Evolutionary conservation across 768 basidiomycete species (phyloP).

Genomic region (Pisolithus sp.): DNA sequence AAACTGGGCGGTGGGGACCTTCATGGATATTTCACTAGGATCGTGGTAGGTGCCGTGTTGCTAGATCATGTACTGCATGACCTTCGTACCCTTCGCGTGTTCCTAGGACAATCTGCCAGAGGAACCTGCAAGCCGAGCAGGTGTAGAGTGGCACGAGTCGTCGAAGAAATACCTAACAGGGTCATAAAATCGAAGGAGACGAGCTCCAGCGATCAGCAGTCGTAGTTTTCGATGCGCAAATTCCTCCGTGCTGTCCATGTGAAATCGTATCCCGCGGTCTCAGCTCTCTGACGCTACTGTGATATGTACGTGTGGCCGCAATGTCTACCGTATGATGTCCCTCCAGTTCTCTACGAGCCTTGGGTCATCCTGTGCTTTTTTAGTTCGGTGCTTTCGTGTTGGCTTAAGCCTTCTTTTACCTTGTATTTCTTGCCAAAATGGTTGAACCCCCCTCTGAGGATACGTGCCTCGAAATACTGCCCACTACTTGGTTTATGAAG

Average conservation of each 20-base stretch:
- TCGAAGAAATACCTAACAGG: conserved; percentile 56
- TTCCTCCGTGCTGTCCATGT: too few relatives aligned
- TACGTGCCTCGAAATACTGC: conserved; percentile 49
- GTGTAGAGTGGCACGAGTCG: conserved; percentile 45
- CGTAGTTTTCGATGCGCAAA: not conserved
- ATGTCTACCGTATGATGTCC: conserved; percentile 49
- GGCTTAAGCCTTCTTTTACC: conserved; percentile 27
- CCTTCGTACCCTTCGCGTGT: conserved; percentile 4
- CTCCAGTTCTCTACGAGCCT: conserved; percentile 74
- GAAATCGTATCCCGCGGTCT: too few relatives aligned
- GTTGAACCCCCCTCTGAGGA: conserved; percentile 69
- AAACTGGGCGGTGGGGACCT: conserved; percentile 77
- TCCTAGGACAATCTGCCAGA: conserved; percentile 60
- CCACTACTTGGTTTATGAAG: conserved; percentile 36
- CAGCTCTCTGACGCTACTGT: too few relatives aligned
- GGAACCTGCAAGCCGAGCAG: conserved; percentile 48
- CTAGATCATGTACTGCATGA: conserved; percentile 1
- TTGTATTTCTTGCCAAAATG: conserved; percentile 66
- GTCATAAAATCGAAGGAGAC: conserved; percentile 38
- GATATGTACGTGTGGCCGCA: not conserved
- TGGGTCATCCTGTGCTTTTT: conserved; percentile 47
- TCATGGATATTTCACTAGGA: conserved; percentile 56
- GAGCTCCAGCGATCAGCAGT: conserved; percentile 7
- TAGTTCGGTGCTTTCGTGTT: not conserved
- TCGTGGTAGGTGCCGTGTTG: conserved; percentile 51